Percentiles rank a stretch among this genome's conserved stretches.
phyloP scores from a whole-genome alignment of 2,329 filamentous ascomycete species.

The Trichoderma sp. region DNA sequence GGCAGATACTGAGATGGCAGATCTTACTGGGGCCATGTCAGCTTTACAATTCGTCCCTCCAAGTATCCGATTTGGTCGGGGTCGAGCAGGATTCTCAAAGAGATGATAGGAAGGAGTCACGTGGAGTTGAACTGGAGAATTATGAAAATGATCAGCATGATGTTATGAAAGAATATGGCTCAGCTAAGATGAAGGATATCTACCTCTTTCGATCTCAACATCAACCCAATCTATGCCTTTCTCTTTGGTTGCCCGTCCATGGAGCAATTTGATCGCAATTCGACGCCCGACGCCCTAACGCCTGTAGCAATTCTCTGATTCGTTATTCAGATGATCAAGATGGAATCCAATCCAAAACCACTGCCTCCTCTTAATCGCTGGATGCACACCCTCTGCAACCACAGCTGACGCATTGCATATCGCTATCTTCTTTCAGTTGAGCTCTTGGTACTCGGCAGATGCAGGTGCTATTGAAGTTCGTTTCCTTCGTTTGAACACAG shows the following conservation, averaged over 20 bases:
- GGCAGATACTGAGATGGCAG: conserved; percentile 59
- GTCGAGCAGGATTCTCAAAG: conserved; percentile 55
- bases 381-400: conserved; percentile 91
- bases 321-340: not conserved
- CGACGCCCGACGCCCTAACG: conserved; percentile 25
- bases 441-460: conserved; percentile 93
- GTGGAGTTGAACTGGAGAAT: conserved; percentile 27
- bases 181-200: conserved; percentile 38
- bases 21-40: conserved; percentile 68
- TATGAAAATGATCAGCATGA: conserved; percentile 36
- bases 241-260: not conserved
- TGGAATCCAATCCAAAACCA: not conserved
- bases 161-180: conserved; percentile 32
- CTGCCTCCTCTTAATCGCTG: conserved; percentile 60
- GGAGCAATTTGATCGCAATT: not conserved
- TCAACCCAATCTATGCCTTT: not conserved
- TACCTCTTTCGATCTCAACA: conserved; percentile 35
- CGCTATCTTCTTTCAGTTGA: conserved; percentile 85
- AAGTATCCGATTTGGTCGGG: conserved; percentile 65
- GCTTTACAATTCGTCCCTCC: conserved; percentile 69
- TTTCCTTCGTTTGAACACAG: conserved; percentile 99
- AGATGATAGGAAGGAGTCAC: conserved; percentile 36
- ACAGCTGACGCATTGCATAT: conserved; percentile 92
- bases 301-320: not conserved
- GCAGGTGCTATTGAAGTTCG: conserved; percentile 96